Percentiles rank a stretch among this genome's conserved stretches.
Evolutionary conservation across 257 asterid genomes (phyloP).

Genomic region (Eucommia ulmoides): DNA sequence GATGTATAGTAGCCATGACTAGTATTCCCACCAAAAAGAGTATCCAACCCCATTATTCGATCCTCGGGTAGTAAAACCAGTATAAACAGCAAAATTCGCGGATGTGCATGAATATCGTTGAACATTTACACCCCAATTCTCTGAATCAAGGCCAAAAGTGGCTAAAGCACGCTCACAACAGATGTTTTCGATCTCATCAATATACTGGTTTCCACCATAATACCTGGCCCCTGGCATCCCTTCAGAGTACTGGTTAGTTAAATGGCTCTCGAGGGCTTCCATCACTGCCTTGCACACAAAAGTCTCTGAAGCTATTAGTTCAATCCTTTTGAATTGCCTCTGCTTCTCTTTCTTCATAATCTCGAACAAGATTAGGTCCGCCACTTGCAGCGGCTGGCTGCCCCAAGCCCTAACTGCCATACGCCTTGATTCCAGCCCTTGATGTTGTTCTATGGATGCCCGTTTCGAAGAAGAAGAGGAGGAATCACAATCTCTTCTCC

Average conservation of each 20-base stretch:
- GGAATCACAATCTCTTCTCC: constrained; percentile 15
- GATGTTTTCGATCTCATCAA: constrained; percentile 73
- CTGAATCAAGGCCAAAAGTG: constrained; percentile 68
- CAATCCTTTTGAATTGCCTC: constrained; percentile 72
- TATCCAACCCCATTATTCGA: constrained; percentile 88
- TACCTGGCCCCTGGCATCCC: constrained; percentile 78
- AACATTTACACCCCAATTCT: constrained; percentile 83
- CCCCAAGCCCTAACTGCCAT: constrained; percentile 72
- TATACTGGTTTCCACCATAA: constrained; percentile 72
- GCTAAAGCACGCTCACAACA: constrained; percentile 62
- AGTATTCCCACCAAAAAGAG: constrained; percentile 89
- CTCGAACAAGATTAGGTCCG: constrained; percentile 56
- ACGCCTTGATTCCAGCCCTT: constrained; percentile 43
- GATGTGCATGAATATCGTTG: constrained; percentile 84
- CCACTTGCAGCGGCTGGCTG: constrained; percentile 48
- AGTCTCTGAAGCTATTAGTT: constrained; percentile 79
- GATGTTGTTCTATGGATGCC: not conserved
- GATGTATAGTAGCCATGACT: constrained; percentile 93
- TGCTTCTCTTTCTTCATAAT: constrained; percentile 81
- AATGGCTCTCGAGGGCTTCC: constrained; percentile 81
- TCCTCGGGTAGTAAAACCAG: constrained; percentile 90
- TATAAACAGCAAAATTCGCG: constrained; percentile 78
- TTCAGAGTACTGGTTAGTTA: constrained; percentile 80
- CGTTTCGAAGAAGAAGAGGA: constrained; percentile 3
- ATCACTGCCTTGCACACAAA: constrained; percentile 73